phyloP scores from a whole-genome alignment of 1,284 basidiomycete genomes.

The Mycena citricolor region DNA sequence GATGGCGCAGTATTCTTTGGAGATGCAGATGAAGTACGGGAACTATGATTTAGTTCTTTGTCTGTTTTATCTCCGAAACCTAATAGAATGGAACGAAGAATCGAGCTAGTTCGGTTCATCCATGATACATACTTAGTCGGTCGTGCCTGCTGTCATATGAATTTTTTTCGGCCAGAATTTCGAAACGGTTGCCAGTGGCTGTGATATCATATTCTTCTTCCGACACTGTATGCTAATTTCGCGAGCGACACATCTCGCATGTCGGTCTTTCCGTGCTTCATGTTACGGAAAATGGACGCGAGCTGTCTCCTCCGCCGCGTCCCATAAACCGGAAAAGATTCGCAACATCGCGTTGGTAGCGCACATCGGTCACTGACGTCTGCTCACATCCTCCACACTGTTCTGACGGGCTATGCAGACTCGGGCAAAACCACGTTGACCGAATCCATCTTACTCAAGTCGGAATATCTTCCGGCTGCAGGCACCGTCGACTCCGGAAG shows the following conservation, averaged over 20 bases:
- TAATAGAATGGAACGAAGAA: too few species aligned
- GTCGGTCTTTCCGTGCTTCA: slow-evolving; percentile 28
- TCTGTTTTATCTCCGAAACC: too few species aligned
- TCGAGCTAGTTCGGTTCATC: too few species aligned
- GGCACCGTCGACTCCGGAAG: slow-evolving; percentile 89
- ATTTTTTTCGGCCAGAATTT: too few species aligned
- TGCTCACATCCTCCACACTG: neutral
- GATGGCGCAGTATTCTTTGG: slow-evolving; percentile 73
- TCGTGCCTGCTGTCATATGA: too few species aligned
- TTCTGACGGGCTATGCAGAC: slow-evolving; percentile 45
- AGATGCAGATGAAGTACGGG: slow-evolving; percentile 73
- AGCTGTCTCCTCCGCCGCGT: slow-evolving; percentile 35
- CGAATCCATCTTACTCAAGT: slow-evolving; percentile 80
- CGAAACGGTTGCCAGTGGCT: too few species aligned
- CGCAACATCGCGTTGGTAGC: slow-evolving; percentile 83
- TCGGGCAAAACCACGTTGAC: slow-evolving; percentile 91
- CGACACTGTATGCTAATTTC: slow-evolving; percentile 12
- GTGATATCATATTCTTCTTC: too few species aligned
- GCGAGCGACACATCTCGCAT: slow-evolving; percentile 24
- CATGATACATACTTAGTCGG: too few species aligned
- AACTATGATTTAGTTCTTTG: slow-evolving; percentile 41
- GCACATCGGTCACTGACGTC: slow-evolving; percentile 64
- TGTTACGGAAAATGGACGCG: too few species aligned
- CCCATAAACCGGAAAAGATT: slow-evolving; percentile 46
- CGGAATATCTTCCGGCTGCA: slow-evolving; percentile 68